Conservation (phyloP, 768 basidiomycete species). For the Leucosporidium yakuticum region DNA sequence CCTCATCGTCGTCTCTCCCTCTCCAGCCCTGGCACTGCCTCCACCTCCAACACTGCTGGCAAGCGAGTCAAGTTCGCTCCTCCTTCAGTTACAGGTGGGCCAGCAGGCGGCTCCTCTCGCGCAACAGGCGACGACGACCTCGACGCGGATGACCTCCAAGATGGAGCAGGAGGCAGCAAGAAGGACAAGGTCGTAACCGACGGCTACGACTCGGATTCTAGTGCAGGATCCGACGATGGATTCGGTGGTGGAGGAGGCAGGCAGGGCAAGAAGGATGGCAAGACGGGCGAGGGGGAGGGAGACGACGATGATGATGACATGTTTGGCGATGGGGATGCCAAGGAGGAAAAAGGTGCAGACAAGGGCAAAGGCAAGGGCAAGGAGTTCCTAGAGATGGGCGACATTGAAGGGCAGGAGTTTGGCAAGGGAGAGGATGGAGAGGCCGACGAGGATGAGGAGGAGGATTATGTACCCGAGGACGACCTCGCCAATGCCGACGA, state of each 20-base stretch:
- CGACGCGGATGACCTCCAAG: conserved; percentile 31
- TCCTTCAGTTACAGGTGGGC: background rate
- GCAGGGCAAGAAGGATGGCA: conserved; percentile 8
- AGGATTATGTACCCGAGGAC: conserved; percentile 47
- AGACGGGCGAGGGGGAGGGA: conserved; percentile 1
- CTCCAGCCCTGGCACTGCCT: background rate
- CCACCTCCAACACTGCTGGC: conserved; percentile 16
- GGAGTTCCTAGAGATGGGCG: conserved; percentile 75
- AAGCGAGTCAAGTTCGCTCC: conserved; percentile 28
- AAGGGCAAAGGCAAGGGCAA: conserved; percentile 54
- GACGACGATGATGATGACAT: conserved; percentile 46
- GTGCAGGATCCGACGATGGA: conserved; percentile 24
- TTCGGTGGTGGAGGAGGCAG: conserved; percentile 19
- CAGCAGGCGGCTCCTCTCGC: background rate
- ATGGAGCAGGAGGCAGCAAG: conserved; percentile 5
- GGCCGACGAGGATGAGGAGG: conserved; percentile 49
- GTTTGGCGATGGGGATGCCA: conserved; percentile 51
- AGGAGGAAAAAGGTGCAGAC: conserved; percentile 75
- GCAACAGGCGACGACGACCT: conserved; percentile 13
- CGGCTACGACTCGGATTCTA: conserved; percentile 33
- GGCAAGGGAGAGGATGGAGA: conserved; percentile 39
- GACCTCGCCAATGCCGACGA: conserved; percentile 52
- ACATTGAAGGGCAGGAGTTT: conserved; percentile 98
- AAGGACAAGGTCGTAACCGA: conserved; percentile 28
- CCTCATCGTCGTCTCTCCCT: background rate